Percentiles rank a stretch among this genome's conserved stretches.
Evolutionary conservation across 2,329 filamentous ascomycete species (phyloP).

Genomic region (Apiospora sp.): DNA sequence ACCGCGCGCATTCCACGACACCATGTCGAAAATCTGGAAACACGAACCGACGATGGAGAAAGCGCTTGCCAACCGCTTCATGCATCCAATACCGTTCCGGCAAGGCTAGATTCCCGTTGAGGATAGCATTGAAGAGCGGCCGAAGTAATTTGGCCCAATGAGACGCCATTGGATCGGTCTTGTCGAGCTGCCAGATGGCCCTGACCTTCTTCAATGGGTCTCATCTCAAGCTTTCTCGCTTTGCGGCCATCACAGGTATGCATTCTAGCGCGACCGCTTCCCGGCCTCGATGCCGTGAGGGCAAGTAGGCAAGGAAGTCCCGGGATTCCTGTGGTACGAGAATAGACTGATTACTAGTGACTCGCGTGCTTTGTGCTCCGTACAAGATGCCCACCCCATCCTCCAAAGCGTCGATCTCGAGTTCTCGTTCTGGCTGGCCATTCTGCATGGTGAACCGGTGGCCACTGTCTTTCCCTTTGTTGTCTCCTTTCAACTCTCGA

Average conservation of each 20-base stretch:
- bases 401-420: slow-evolving; percentile 7
- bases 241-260: slow-evolving; percentile 1
- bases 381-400: slow-evolving; percentile 27
- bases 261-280: not conserved
- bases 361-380: slow-evolving; percentile 11
- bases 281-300: not conserved
- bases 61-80: slow-evolving; percentile 24
- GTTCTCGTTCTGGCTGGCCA: slow-evolving; percentile 20
- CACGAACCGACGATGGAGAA: not conserved
- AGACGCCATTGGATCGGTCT: not conserved
- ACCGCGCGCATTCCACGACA: slow-evolving; percentile 24
- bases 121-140: not conserved
- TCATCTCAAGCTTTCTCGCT: slow-evolving; percentile 1
- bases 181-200: slow-evolving; percentile 2
- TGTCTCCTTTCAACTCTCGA: slow-evolving; percentile 12
- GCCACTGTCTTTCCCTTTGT: slow-evolving; percentile 27
- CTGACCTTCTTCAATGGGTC: slow-evolving; percentile 18
- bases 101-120: not conserved
- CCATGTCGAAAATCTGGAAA: slow-evolving; percentile 6
- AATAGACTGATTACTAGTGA: slow-evolving; percentile 17
- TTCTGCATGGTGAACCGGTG: slow-evolving; percentile 23
- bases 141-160: slow-evolving; percentile 15
- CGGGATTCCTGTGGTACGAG: slow-evolving; percentile 8
- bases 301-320: not conserved
- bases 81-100: slow-evolving; percentile 2